phyloP scores from a whole-genome alignment of 2,329 filamentous ascomycete species.

The Coniochaeta ligniaria region DNA sequence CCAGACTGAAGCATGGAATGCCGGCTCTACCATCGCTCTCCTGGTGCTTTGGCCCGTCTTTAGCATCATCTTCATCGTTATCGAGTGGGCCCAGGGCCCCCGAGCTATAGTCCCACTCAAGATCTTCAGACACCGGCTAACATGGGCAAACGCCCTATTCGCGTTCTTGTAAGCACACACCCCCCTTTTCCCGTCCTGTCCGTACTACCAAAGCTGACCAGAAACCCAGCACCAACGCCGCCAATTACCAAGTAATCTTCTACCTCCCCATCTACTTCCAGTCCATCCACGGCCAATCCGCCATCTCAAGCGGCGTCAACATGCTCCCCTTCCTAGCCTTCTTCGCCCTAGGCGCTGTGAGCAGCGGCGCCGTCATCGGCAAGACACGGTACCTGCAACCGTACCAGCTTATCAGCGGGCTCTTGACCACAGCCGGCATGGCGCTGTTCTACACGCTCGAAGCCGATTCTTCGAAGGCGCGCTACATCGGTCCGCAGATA shows the following conservation, averaged over 20 bases:
- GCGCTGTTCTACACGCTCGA: conserved; percentile 25
- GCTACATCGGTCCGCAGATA: conserved; percentile 25
- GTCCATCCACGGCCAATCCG: conserved; percentile 50
- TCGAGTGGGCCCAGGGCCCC: conserved; percentile 52
- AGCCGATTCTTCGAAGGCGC: conserved; percentile 14
- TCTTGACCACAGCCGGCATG: conserved; percentile 22
- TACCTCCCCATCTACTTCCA: conserved; percentile 69
- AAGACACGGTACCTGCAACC: conserved; percentile 9
- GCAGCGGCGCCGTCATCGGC: conserved; percentile 19
- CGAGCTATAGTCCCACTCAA: conserved; percentile 59
- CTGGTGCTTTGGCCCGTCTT: conserved; percentile 46
- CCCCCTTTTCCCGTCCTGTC: too few relatives aligned
- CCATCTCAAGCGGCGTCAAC: conserved; percentile 49
- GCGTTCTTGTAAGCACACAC: not conserved
- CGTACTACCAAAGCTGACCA: not conserved
- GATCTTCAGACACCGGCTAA: conserved; percentile 48
- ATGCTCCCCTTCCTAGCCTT: conserved; percentile 20
- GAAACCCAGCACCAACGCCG: conserved; percentile 32
- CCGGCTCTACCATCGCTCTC: conserved; percentile 51
- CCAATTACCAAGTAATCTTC: conserved; percentile 49
- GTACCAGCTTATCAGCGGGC: conserved; percentile 14
- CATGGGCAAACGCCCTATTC: conserved; percentile 20
- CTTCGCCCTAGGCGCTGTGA: conserved; percentile 17
- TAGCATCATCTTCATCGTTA: conserved; percentile 39
- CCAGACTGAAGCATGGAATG: conserved; percentile 50